A percentile compares a stretch with the other conserved stretches of the same genome.
These are phyloP conservation scores for Zygotorulaspora florentina DNA, from an alignment of 805 yeast genomes.

Conservation along the genomic window DNA sequence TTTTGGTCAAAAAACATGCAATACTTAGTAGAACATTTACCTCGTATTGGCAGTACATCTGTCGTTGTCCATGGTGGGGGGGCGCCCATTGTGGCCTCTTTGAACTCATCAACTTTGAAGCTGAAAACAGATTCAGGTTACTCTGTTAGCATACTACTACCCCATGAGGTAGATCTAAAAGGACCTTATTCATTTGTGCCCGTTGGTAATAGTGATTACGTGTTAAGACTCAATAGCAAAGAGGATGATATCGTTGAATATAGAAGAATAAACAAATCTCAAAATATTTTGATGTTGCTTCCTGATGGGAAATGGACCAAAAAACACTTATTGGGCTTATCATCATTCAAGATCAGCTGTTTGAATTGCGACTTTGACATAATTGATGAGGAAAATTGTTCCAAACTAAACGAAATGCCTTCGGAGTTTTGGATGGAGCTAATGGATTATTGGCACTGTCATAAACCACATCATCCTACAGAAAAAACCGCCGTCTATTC, in stretches of 20 bases:
- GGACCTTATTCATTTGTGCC: slow-evolving; percentile 1
- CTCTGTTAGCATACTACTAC: slow-evolving; percentile 6
- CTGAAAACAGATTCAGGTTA: slow-evolving; percentile 5
- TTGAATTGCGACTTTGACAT: slow-evolving; percentile 11
- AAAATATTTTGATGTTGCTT: slow-evolving; percentile 13
- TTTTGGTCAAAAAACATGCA: neutral
- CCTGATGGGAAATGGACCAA: slow-evolving; percentile 27
- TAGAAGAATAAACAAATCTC: slow-evolving; percentile 8
- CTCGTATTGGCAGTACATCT: slow-evolving; percentile 17
- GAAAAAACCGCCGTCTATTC: slow-evolving; percentile 5
- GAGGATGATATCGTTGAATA: neutral
- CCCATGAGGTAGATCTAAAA: slow-evolving; percentile 4
- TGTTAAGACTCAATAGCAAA: slow-evolving; percentile 12
- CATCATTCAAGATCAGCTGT: slow-evolving; percentile 16
- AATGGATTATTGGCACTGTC: slow-evolving; percentile 98
- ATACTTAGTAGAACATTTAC: slow-evolving; percentile 13
- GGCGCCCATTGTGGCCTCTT: slow-evolving; percentile 3
- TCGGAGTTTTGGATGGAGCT: slow-evolving; percentile 91
- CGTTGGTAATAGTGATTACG: slow-evolving; percentile 1
- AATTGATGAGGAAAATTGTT: slow-evolving; percentile 15
- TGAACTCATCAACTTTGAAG: slow-evolving; percentile 3
- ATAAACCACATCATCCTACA: slow-evolving; percentile 50
- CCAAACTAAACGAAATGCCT: slow-evolving; percentile 58
- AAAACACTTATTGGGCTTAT: slow-evolving; percentile 12
- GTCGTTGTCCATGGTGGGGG: slow-evolving; percentile 17